These are phyloP conservation scores for Tagetes erecta DNA, from an alignment of 129 eudicot genomes.

Conservation along the genomic window DNA sequence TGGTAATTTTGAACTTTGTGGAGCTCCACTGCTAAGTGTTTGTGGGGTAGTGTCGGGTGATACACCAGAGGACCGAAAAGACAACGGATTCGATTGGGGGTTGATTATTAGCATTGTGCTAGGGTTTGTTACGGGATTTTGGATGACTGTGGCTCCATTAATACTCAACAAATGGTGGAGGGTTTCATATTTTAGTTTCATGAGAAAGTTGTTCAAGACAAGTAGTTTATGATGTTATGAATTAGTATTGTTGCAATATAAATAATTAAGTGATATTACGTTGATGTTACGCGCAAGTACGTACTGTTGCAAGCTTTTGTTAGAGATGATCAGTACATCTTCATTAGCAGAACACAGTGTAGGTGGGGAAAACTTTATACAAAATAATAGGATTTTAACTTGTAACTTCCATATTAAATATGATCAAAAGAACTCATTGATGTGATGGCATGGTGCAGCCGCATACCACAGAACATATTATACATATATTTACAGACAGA, in stretches of 20 bases:
- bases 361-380: too few relatives aligned
- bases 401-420: too few relatives aligned
- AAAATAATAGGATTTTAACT: too few relatives aligned
- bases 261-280: too few relatives aligned
- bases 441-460: too few relatives aligned
- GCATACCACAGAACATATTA: too few relatives aligned
- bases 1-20: background rate
- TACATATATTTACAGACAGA: too few relatives aligned
- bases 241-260: background rate
- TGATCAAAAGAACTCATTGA: too few relatives aligned
- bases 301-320: too few relatives aligned
- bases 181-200: slow-evolving; percentile 9
- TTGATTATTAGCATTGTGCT: slow-evolving; percentile 17
- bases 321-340: too few relatives aligned
- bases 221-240: slow-evolving; percentile 6
- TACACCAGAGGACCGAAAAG: background rate
- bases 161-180: slow-evolving; percentile 10
- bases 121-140: slow-evolving; percentile 13
- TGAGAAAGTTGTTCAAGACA: background rate
- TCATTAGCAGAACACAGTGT: too few relatives aligned
- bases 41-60: background rate
- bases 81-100: background rate
- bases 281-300: too few relatives aligned
- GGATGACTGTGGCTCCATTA: slow-evolving; percentile 20
- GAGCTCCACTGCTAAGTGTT: background rate